A percentile compares a stretch with the other conserved stretches of the same genome.
These are phyloP conservation scores for Paralagenidium karlingii DNA, from an alignment of 352 stramenopile species.

Conservation along the genomic window DNA sequence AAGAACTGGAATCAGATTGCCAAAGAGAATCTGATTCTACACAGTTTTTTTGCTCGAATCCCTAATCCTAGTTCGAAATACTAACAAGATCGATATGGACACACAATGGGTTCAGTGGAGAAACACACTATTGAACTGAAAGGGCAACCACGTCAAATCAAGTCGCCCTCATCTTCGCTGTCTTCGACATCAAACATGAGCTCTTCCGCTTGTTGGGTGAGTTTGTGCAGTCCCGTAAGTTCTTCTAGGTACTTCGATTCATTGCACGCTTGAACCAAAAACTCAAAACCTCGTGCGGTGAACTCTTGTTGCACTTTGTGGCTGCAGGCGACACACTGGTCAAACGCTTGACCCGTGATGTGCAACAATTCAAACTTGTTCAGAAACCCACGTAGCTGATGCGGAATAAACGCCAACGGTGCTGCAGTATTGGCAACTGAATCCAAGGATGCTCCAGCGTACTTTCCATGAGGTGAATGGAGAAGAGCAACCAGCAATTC, in stretches of 20 bases:
- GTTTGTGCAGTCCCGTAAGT: constrained; percentile 51
- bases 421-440: constrained; percentile 3
- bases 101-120: no score
- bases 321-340: constrained; percentile 94
- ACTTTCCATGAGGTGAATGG: constrained; percentile 81
- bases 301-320: constrained; percentile 84
- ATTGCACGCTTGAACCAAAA: constrained; percentile 59
- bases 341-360: constrained; percentile 86
- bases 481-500: constrained; percentile 94
- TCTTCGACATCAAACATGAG: constrained; percentile 50
- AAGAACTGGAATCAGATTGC: no score
- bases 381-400: constrained; percentile 94
- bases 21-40: no score
- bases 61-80: no score
- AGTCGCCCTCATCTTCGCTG: constrained; percentile 45
- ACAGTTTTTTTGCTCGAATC: no score
- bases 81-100: no score
- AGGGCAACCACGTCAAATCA: no score
- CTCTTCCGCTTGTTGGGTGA: constrained; percentile 41
- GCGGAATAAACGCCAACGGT: constrained; percentile 81
- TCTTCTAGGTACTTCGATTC: constrained; percentile 62
- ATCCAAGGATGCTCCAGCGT: constrained; percentile 38
- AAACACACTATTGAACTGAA: no score
- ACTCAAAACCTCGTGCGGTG: constrained; percentile 15
- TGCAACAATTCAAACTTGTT: constrained; percentile 80